These are phyloP conservation scores for Diaporthe amygdali DNA, from an alignment of 2,329 filamentous ascomycete genomes.

Conservation along the genomic window DNA sequence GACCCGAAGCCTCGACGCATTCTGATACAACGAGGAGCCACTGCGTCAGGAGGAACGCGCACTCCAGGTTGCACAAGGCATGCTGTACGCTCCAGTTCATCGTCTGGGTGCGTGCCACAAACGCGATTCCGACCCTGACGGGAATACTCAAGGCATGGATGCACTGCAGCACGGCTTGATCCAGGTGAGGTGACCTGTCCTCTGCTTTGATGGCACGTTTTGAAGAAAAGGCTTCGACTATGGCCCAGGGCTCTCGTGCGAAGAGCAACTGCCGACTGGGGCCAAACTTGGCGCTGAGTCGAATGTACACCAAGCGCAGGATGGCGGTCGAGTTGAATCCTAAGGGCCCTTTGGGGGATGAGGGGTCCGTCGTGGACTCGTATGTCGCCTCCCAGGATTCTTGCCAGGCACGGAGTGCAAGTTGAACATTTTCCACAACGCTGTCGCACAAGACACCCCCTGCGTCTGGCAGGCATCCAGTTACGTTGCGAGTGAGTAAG, in stretches of 20 bases:
- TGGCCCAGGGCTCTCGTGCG: constrained; percentile 17
- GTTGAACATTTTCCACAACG: constrained; percentile 44
- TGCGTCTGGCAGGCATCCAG: not conserved
- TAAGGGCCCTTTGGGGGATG: constrained; percentile 56
- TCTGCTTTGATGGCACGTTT: constrained; percentile 32
- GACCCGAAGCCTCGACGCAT: not conserved
- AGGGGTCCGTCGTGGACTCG: constrained; percentile 58
- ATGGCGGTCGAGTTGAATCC: constrained; percentile 51
- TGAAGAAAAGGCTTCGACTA: not conserved
- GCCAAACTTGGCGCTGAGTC: constrained; percentile 28
- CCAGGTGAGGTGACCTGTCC: constrained; percentile 47
- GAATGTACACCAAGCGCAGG: constrained; percentile 35
- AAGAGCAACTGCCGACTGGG: constrained; percentile 46
- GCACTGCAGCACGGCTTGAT: constrained; percentile 56
- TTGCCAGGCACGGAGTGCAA: constrained; percentile 55
- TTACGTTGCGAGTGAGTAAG: not conserved
- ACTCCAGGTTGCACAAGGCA: constrained; percentile 57
- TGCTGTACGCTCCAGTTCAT: constrained; percentile 62
- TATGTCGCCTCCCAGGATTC: constrained; percentile 56
- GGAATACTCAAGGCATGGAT: constrained; percentile 59
- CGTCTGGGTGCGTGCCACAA: constrained; percentile 57
- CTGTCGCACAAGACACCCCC: not conserved
- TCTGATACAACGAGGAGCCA: constrained; percentile 39
- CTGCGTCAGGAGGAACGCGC: constrained; percentile 50
- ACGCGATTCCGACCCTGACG: constrained; percentile 56